phyloP scores from a whole-genome alignment of 371 early-diverging fungal genomes.

The Umbelopsis sp. region DNA sequence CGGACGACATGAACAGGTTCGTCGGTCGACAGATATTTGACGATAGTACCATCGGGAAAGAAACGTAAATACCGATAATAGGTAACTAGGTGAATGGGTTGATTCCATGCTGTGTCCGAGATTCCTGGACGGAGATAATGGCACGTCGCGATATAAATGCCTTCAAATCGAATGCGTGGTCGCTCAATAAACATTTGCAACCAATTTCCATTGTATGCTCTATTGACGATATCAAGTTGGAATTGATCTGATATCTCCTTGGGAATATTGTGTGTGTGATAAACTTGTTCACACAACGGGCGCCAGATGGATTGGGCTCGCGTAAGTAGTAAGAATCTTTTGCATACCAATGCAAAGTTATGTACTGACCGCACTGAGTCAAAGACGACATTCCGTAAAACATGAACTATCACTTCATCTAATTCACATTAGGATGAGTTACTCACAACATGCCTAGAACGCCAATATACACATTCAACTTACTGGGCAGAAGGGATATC shows the following conservation, averaged over 20 bases:
- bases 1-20: constrained; percentile 56
- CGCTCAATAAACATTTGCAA: constrained; percentile 62
- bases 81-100: constrained; percentile 69
- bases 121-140: constrained; percentile 61
- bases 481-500: constrained; percentile 47
- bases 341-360: constrained; percentile 58
- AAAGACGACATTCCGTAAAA: constrained; percentile 41
- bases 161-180: constrained; percentile 70
- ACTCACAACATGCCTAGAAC: too few relatives aligned
- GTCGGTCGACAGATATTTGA: constrained; percentile 54
- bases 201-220: constrained; percentile 44
- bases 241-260: constrained; percentile 26
- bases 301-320: constrained; percentile 61
- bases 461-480: background rate
- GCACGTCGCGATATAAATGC: constrained; percentile 70
- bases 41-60: constrained; percentile 56
- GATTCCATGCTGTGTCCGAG: constrained; percentile 57
- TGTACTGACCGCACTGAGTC: constrained; percentile 49
- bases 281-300: constrained; percentile 52
- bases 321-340: constrained; percentile 54
- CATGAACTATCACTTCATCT: constrained; percentile 43
- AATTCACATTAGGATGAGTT: too few relatives aligned
- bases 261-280: constrained; percentile 38
- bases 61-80: constrained; percentile 75
- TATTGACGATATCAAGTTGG: constrained; percentile 30